These are phyloP conservation scores for Martiniozyma abietophila DNA, from an alignment of 805 yeast species.

Conservation along the genomic window DNA sequence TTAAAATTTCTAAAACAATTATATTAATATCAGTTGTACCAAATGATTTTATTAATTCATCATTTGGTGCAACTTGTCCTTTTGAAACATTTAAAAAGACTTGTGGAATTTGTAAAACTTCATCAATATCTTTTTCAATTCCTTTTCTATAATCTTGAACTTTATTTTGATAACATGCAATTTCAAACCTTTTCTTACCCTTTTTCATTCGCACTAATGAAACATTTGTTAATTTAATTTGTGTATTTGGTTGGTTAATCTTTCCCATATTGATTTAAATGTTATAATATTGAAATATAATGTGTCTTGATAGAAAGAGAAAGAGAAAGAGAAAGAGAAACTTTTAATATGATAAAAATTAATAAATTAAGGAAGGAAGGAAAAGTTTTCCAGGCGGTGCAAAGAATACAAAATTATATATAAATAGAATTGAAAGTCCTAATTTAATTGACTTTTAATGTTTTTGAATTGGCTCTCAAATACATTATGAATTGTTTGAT, in stretches of 20 bases:
- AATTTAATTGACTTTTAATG: no score
- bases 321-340: no score
- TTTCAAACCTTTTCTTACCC: constrained; percentile 85
- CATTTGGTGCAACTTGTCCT: constrained; percentile 86
- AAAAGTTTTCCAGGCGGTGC: no score
- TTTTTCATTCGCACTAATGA: constrained; percentile 86
- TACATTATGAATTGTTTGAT: no score
- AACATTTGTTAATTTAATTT: constrained; percentile 87
- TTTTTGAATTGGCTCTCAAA: no score
- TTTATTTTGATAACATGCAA: constrained; percentile 94
- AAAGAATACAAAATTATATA: no score
- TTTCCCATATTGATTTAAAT: constrained; percentile 23
- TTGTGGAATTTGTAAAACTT: constrained; percentile 92
- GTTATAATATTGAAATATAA: no score
- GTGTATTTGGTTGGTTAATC: constrained; percentile 83
- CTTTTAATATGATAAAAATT: no score
- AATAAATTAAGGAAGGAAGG: no score
- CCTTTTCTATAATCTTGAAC: constrained; percentile 91
- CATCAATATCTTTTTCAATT: constrained; percentile 89
- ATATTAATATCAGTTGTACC: constrained; percentile 67
- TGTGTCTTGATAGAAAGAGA: no score
- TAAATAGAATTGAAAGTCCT: no score
- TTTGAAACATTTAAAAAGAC: constrained; percentile 89
- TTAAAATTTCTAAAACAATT: constrained; percentile 72
- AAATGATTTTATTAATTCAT: constrained; percentile 66